Evolutionary conservation across 257 asterid species (phyloP), one percentile per base, ranked within the genome.

Genomic region (Verbena officinalis): DNA sequence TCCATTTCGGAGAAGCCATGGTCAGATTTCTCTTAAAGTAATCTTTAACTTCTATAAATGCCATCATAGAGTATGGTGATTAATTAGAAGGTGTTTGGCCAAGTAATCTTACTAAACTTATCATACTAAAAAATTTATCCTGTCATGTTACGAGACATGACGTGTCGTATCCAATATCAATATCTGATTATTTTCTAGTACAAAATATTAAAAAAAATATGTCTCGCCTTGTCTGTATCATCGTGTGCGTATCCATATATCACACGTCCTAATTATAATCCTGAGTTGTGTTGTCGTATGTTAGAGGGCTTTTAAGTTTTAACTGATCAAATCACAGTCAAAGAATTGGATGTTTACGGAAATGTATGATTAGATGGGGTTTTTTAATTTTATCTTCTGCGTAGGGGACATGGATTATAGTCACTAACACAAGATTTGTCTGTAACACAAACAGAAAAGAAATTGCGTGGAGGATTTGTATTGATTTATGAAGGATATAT

Each of bases 1-100:
- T 59, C 74, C 65, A 31, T 54, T 58, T 71, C 61, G 49, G 80
- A 70, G 72, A 55, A 65, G 44, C 65, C 76, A 62, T 44, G 16
- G 14, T 68, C 67, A 62, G 64, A 38, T 68, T 54, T 34, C 12
- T 16, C 62, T n/a, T 11, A 34, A 55, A 69, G 69, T 74, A 65
- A 62, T 81, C 77, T 65, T 67, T 69, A 64, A 38, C 63, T 65
- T 65, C 31, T 45, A 7, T 45, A 38, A 72, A 64, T 56, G 67
- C 51, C 65, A 65, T 65, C 64, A 57, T 64, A 59, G 36, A 50
- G 43, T 23, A 14, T n/a, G n/a, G 73, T 39, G 34, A 38, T 36
- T 17, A 7, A 55, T 15, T 23, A 50, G 9, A 27, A 1, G 8
- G 8, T 39, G 50, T 1, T 4, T 43, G 20, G 4, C 20, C 44